Conservation (phyloP, 306 rosid species). For the Castanea crenata region DNA sequence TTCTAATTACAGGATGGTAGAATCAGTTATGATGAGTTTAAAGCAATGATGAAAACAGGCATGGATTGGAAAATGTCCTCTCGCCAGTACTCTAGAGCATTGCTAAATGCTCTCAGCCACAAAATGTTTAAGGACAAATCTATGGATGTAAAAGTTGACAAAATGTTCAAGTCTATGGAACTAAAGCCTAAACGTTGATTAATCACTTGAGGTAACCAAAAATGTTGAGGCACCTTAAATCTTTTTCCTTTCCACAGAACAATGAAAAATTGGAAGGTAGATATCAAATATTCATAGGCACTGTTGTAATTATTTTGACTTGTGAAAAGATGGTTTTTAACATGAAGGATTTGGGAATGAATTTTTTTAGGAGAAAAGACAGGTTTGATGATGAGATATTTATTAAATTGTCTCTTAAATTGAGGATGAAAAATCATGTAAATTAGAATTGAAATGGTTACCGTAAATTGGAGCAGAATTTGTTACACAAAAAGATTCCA, state of each 20-base stretch:
- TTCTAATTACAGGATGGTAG: conserved; percentile 64
- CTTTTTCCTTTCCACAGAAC: conserved; percentile 14
- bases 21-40: conserved; percentile 78
- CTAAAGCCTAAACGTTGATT: neutral
- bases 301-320: conserved; percentile 23
- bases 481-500: no score
- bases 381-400: neutral
- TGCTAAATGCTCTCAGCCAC: conserved; percentile 74
- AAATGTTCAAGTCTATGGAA: no score
- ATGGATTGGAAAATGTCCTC: conserved; percentile 95
- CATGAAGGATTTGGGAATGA: conserved; percentile 13
- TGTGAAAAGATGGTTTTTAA: conserved; percentile 28
- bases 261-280: neutral
- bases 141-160: conserved; percentile 9
- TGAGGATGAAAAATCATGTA: no score
- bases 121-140: conserved; percentile 70
- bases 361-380: conserved; percentile 11
- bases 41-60: conserved; percentile 87
- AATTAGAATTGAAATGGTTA: no score
- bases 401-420: neutral
- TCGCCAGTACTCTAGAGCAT: conserved; percentile 82
- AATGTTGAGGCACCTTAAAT: neutral
- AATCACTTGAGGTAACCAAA: conserved; percentile 3
- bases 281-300: neutral
- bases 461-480: no score